Evolutionary conservation across 108 stramenopile genomes (phyloP).

Genomic region (Bacterosira constricta): DNA sequence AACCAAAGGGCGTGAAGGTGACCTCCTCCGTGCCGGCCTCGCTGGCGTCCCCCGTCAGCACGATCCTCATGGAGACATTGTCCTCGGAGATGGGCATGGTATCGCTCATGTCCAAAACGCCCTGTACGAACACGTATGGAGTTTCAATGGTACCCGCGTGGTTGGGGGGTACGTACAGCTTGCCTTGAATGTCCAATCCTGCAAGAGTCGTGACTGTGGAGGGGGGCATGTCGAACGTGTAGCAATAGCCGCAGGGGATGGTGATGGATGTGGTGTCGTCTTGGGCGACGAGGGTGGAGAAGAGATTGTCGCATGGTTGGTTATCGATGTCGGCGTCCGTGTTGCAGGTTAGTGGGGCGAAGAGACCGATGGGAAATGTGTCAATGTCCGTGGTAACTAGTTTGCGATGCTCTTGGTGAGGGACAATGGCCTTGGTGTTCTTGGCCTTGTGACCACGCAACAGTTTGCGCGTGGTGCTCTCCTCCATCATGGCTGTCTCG

Average conservation of each 20-base stretch:
- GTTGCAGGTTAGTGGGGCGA: constrained; percentile 34
- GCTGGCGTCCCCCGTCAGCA: constrained; percentile 48
- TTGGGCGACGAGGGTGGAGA: constrained; percentile 17
- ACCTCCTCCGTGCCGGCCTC: too few relatives aligned
- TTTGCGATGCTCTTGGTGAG: background rate
- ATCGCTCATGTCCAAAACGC: constrained; percentile 61
- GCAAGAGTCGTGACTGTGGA: constrained; percentile 9
- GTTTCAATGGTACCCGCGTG: constrained; percentile 50
- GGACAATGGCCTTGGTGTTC: too few relatives aligned
- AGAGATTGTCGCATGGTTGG: constrained; percentile 6
- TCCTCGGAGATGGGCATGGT: constrained; percentile 40
- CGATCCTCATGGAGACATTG: constrained; percentile 51
- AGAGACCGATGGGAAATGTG: constrained; percentile 22
- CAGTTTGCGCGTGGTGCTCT: too few relatives aligned
- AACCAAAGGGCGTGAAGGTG: constrained; percentile 42
- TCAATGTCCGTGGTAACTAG: background rate
- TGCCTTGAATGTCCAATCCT: constrained; percentile 62
- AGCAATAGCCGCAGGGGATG: constrained; percentile 34
- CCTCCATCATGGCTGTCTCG: too few relatives aligned
- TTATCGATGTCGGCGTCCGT: constrained; percentile 4
- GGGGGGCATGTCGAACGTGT: constrained; percentile 27
- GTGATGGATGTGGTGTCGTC: constrained; percentile 3
- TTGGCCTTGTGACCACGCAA: too few relatives aligned
- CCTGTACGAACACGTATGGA: constrained; percentile 69
- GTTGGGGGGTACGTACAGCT: constrained; percentile 53